These are phyloP conservation scores for Quercus robur DNA, from an alignment of 306 rosid species.

Conservation along the genomic window DNA sequence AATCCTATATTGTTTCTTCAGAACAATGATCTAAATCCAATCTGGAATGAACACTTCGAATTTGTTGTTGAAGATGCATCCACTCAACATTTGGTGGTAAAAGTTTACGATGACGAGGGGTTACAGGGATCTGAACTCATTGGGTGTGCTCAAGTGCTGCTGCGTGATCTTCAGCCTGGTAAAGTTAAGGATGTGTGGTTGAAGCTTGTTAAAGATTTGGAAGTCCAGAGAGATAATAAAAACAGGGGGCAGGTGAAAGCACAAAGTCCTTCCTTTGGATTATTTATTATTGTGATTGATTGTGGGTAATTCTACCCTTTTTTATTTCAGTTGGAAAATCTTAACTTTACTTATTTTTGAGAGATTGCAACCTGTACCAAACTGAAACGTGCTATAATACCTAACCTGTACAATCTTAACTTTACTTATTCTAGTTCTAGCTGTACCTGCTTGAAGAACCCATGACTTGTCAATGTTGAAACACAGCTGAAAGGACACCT, in stretches of 20 bases:
- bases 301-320: conserved; percentile 14
- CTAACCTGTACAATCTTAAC: not conserved
- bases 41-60: conserved; percentile 97
- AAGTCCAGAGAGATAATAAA: conserved; percentile 81
- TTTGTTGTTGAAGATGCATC: conserved; percentile 82
- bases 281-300: conserved; percentile 16
- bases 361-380: not conserved
- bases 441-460: not conserved
- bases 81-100: conserved; percentile 80
- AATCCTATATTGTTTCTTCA: conserved; percentile 31
- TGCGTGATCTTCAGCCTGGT: conserved; percentile 85
- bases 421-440: not conserved
- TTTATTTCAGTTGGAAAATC: not conserved
- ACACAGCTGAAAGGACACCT: no score
- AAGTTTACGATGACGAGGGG: conserved; percentile 76
- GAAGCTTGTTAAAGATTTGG: conserved; percentile 96
- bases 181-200: conserved; percentile 94
- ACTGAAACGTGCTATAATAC: not conserved
- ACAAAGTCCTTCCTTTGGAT: conserved; percentile 1
- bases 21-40: conserved; percentile 94
- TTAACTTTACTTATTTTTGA: not conserved
- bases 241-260: conserved; percentile 78
- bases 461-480: no score
- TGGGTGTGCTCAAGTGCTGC: conserved; percentile 60
- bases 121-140: conserved; percentile 73